phyloP scores from a whole-genome alignment of 371 early-diverging fungal genomes.

The Dipsacomyces acuminosporus region DNA sequence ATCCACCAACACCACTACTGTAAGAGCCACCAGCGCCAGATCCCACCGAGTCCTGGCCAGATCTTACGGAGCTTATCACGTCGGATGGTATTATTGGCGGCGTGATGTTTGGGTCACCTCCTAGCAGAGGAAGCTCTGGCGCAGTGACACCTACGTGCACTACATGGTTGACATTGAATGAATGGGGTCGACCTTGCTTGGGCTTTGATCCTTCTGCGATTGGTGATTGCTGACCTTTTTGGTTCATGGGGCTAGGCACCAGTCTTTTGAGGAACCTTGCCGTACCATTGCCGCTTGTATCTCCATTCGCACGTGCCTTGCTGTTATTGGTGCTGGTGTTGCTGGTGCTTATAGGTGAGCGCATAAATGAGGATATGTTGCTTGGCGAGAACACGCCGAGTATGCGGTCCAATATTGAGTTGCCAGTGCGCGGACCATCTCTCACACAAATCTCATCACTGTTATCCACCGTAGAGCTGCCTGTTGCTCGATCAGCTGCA shows the following conservation, averaged over 20 bases:
- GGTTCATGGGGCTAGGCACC: constrained; percentile 11
- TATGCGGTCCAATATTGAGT: constrained; percentile 17
- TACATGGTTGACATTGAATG: constrained; percentile 36
- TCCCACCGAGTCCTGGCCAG: constrained; percentile 1
- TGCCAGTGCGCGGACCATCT: not conserved
- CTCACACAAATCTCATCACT: not conserved
- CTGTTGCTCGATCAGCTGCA: not conserved
- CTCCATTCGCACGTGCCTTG: not conserved
- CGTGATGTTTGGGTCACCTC: constrained; percentile 18
- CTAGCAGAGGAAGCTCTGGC: constrained; percentile 24
- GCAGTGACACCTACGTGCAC: constrained; percentile 24
- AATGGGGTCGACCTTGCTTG: constrained; percentile 27
- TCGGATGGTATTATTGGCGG: constrained; percentile 18
- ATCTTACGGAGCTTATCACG: constrained; percentile 29
- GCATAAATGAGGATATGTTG: not conserved
- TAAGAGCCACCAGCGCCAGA: not conserved
- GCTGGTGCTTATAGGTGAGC: no score
- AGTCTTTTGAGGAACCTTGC: constrained; percentile 23
- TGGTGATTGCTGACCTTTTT: not conserved
- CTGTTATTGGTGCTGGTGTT: not conserved
- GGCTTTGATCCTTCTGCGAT: constrained; percentile 1
- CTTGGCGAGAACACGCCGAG: constrained; percentile 11
- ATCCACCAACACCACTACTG: not conserved
- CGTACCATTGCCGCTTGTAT: not conserved
- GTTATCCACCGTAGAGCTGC: constrained; percentile 2